These are phyloP conservation scores for Tolypocladium ophioglossoides DNA, from an alignment of 2,329 filamentous ascomycete species.

Conservation along the genomic window DNA sequence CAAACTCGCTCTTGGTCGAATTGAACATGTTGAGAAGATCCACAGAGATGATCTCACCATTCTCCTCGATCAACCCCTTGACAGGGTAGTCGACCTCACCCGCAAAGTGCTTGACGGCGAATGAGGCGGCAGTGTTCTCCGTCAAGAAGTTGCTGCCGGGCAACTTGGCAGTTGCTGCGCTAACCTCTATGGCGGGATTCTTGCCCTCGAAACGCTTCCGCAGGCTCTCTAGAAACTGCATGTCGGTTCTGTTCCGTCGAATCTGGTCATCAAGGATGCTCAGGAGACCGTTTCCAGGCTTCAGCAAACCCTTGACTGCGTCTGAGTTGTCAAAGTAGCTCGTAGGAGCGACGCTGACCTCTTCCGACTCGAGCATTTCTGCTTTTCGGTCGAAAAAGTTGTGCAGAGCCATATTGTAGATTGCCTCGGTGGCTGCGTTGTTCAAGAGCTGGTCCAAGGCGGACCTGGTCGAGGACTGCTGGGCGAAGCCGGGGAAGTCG, in stretches of 20 bases:
- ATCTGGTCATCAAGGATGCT: conserved; percentile 96
- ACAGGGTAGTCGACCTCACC: conserved; percentile 93
- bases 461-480: conserved; percentile 72
- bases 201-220: conserved; percentile 91
- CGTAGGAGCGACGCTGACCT: conserved; percentile 79
- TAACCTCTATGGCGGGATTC: conserved; percentile 79
- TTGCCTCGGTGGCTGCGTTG: conserved; percentile 83
- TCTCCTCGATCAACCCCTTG: conserved; percentile 82
- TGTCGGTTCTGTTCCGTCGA: conserved; percentile 74
- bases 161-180: conserved; percentile 61
- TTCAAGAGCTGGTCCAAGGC: conserved; percentile 85
- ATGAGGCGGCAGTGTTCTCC: conserved; percentile 67
- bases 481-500: conserved; percentile 92
- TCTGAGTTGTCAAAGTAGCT: conserved; percentile 98
- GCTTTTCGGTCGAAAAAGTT: conserved; percentile 95
- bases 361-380: conserved; percentile 87
- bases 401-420: conserved; percentile 89
- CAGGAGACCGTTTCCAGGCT: conserved; percentile 82
- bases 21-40: conserved; percentile 93
- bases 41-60: conserved; percentile 89
- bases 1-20: conserved; percentile 78
- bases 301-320: conserved; percentile 82
- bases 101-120: conserved; percentile 90
- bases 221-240: conserved; percentile 82
- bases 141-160: conserved; percentile 87